These are phyloP conservation scores for Apiospora saccharicola DNA, from an alignment of 2,329 filamentous ascomycete genomes.

Conservation along the genomic window DNA sequence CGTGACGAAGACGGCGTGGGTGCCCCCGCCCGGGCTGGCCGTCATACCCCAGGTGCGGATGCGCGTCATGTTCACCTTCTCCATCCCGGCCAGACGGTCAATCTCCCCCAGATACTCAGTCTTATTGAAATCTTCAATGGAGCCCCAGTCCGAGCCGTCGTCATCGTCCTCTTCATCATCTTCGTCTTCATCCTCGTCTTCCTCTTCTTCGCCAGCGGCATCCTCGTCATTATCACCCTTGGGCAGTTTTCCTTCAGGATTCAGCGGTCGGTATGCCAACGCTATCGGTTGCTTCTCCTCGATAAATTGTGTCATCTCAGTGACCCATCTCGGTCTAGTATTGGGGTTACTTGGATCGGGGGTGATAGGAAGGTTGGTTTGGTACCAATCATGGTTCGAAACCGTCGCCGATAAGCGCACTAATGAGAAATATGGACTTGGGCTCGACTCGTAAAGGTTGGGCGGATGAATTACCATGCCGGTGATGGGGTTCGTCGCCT, in stretches of 20 bases:
- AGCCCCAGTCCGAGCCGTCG: constrained; percentile 43
- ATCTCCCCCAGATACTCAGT: constrained; percentile 33
- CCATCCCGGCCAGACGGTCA: constrained; percentile 41
- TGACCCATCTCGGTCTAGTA: constrained; percentile 53
- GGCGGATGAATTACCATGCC: constrained; percentile 57
- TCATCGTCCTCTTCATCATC: constrained; percentile 36
- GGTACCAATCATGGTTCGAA: constrained; percentile 60
- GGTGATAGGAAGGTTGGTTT: constrained; percentile 53
- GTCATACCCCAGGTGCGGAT: constrained; percentile 63
- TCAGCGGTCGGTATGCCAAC: constrained; percentile 47
- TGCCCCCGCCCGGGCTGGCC: constrained; percentile 58
- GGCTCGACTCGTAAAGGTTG: constrained; percentile 38
- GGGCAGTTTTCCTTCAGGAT: constrained; percentile 36
- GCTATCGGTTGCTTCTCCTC: constrained; percentile 53
- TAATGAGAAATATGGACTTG: constrained; percentile 57
- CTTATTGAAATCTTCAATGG: constrained; percentile 32
- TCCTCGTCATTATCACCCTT: constrained; percentile 44
- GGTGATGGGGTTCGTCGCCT: constrained; percentile 53
- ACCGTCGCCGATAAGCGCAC: constrained; percentile 61
- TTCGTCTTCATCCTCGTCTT: constrained; percentile 30
- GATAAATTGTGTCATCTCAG: constrained; percentile 53
- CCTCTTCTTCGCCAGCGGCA: constrained; percentile 38
- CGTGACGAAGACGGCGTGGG: constrained; percentile 58
- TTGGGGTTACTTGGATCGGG: constrained; percentile 28
- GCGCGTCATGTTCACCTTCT: constrained; percentile 57